A percentile compares a stretch with the other conserved stretches of the same genome.
Conservation (phyloP, 495 filamentous ascomycete genomes). For the Hyaloscypha bicolor region DNA sequence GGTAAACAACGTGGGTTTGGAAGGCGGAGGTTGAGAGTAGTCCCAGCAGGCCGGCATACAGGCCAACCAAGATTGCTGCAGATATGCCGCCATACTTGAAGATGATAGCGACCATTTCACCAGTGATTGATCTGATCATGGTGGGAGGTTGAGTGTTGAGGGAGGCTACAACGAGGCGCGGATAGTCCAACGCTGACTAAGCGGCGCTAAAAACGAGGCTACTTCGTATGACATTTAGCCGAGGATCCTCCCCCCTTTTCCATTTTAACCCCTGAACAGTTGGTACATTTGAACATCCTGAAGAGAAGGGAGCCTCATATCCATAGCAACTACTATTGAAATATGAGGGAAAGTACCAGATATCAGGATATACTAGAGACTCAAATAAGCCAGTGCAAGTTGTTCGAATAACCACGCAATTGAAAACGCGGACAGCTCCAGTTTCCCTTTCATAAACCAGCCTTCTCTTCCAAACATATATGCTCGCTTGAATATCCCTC, state of each 20-base stretch:
- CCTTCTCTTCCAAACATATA: too few species aligned
- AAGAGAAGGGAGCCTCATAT: too few species aligned
- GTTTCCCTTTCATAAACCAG: too few species aligned
- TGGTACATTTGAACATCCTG: too few species aligned
- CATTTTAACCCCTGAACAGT: not conserved
- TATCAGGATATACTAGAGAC: too few species aligned
- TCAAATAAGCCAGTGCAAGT: too few species aligned
- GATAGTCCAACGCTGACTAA: not conserved
- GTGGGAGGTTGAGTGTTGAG: not conserved
- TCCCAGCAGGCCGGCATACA: conserved; percentile 44
- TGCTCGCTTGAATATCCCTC: too few species aligned
- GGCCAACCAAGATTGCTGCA: conserved; percentile 30
- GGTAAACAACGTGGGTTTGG: conserved; percentile 67
- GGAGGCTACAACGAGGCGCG: not conserved
- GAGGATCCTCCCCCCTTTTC: not conserved
- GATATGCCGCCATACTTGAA: conserved; percentile 41
- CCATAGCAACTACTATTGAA: too few species aligned
- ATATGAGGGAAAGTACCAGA: too few species aligned
- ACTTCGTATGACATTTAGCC: not conserved
- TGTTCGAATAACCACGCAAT: too few species aligned
- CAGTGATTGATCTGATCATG: conserved; percentile 3
- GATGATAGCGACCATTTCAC: conserved; percentile 22
- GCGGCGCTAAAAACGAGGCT: not conserved
- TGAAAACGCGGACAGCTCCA: too few species aligned
- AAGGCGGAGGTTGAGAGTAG: conserved; percentile 48